phyloP scores from a whole-genome alignment of 202 grass and related monocot species.

The Sporobolus alterniflorus region DNA sequence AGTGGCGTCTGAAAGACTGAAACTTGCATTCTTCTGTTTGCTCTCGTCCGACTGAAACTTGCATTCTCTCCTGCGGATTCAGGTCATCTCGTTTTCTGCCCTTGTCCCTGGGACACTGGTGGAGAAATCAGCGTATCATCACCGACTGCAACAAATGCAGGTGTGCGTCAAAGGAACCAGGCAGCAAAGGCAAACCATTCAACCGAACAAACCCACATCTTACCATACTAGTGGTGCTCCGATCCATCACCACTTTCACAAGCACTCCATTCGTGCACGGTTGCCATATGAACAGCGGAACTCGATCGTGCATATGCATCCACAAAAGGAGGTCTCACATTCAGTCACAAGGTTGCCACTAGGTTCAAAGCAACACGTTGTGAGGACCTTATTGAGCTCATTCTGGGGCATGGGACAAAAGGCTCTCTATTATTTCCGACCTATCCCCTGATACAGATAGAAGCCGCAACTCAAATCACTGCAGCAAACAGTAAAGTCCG shows the following conservation, averaged over 20 bases:
- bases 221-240: neutral
- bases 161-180: conserved; percentile 1
- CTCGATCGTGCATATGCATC: neutral
- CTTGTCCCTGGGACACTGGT: neutral
- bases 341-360: neutral
- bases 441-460: no score
- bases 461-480: no score
- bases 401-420: no score
- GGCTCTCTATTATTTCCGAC: no score
- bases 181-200: neutral
- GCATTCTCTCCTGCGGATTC: neutral
- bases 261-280: conserved; percentile 19
- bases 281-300: neutral
- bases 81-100: conserved; percentile 34
- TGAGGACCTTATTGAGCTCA: no score
- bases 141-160: neutral
- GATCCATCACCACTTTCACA: neutral
- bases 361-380: no score
- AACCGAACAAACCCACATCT: neutral
- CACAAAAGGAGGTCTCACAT: conserved; percentile 8
- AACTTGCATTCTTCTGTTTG: neutral
- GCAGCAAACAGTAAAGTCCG: no score
- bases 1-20: no score
- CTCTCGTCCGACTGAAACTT: neutral
- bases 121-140: neutral